A percentile compares a stretch with the other conserved stretches of the same genome.
Evolutionary conservation across 2,329 filamentous ascomycete species (phyloP).

Genomic region (Cordyceps cicadae): DNA sequence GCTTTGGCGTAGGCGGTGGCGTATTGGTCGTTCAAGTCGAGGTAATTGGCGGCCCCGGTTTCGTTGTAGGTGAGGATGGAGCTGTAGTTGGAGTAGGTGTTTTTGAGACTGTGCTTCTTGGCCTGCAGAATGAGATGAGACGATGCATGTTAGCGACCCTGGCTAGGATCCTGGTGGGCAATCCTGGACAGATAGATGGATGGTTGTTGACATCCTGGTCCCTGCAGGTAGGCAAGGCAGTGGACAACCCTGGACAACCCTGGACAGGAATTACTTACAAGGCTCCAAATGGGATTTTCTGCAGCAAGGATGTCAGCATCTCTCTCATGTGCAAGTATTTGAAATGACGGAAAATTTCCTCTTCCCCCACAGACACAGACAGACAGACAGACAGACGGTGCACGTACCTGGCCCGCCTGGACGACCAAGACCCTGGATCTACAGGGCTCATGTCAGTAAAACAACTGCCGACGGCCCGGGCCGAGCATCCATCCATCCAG

Average conservation of each 20-base stretch:
- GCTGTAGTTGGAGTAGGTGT: constrained; percentile 49
- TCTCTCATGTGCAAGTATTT: no score
- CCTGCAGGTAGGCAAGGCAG: no score
- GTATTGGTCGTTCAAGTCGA: constrained; percentile 40
- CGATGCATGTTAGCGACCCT: background rate
- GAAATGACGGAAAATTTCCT: no score
- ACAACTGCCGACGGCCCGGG: background rate
- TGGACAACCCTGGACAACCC: no score
- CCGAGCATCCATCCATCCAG: background rate
- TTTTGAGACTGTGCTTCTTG: constrained; percentile 49
- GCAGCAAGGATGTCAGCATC: background rate
- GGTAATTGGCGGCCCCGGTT: constrained; percentile 44
- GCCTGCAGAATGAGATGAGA: constrained; percentile 20
- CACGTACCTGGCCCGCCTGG: constrained; percentile 19
- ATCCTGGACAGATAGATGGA: no score
- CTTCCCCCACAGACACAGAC: no score
- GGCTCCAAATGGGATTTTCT: constrained; percentile 55
- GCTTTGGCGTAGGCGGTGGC: constrained; percentile 36
- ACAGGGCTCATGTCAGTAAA: background rate
- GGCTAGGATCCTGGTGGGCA: no score
- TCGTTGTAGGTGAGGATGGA: constrained; percentile 54
- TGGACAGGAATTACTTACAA: constrained; percentile 20
- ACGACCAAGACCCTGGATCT: constrained; percentile 16
- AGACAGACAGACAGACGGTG: no score
- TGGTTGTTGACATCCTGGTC: no score